phyloP scores from a whole-genome alignment of 208 protist species.

The Acanthamoeba lenticulata region DNA sequence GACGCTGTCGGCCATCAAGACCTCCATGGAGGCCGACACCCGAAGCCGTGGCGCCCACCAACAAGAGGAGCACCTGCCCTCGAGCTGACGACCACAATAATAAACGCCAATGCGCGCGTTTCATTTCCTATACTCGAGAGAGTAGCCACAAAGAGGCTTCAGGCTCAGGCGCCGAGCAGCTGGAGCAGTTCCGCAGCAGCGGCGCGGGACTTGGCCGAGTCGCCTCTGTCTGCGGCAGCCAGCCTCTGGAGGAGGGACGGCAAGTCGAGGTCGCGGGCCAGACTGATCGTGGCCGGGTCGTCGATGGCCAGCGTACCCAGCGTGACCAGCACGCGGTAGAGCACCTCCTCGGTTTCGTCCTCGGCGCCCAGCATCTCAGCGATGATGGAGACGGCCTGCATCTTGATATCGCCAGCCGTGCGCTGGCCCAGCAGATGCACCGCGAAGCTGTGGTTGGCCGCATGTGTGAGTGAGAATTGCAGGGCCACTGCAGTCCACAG shows the following conservation, averaged over 20 bases:
- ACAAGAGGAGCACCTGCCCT: too few relatives aligned
- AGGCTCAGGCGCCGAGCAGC: neutral
- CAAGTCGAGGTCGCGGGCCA: neutral
- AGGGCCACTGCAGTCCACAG: neutral
- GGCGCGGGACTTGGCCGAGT: neutral
- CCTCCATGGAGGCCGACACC: too few relatives aligned
- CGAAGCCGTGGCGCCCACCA: too few relatives aligned
- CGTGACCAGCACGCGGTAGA: neutral
- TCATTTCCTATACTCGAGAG: too few relatives aligned
- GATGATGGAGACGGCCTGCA: constrained; percentile 11
- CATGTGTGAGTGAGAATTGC: neutral
- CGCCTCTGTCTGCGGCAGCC: neutral
- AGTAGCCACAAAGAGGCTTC: too few relatives aligned
- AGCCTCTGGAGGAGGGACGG: neutral
- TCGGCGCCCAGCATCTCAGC: neutral
- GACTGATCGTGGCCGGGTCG: neutral
- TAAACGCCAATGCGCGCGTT: too few relatives aligned
- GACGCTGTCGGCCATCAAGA: neutral
- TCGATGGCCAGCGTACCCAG: neutral
- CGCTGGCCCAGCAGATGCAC: constrained; percentile 12
- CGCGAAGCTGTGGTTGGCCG: neutral
- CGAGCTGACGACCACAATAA: too few relatives aligned
- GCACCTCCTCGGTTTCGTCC: neutral
- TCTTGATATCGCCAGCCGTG: neutral
- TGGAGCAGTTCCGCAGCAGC: neutral